Percentiles rank a stretch among this genome's conserved stretches.
These are phyloP conservation scores for Blastobotrys indianensis DNA, from an alignment of 1,139 yeast genomes.

Conservation along the genomic window DNA sequence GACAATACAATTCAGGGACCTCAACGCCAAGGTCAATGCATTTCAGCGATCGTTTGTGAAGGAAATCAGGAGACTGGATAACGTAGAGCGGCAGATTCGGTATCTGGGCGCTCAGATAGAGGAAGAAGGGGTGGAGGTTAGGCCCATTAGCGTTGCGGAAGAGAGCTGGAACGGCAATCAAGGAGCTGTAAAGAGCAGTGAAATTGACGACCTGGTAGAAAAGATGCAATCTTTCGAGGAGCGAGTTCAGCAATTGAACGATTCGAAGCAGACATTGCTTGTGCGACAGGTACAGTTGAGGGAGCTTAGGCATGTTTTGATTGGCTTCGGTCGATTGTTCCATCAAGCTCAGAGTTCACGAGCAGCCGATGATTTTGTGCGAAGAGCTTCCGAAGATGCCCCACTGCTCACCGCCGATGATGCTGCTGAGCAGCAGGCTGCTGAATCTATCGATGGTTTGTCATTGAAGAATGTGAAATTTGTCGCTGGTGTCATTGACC, in stretches of 20 bases:
- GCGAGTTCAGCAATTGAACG: conserved; percentile 50
- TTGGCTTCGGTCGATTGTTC: conserved; percentile 57
- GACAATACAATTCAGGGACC: conserved; percentile 78
- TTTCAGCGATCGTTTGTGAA: conserved; percentile 84
- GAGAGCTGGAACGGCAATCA: neutral
- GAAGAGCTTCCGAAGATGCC: conserved; percentile 26
- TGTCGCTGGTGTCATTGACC: conserved; percentile 77
- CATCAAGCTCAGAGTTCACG: conserved; percentile 26
- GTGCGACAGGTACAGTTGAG: conserved; percentile 50
- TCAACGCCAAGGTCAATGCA: conserved; percentile 68
- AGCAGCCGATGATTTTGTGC: conserved; percentile 23
- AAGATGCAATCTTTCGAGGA: conserved; percentile 59
- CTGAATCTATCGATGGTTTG: conserved; percentile 17
- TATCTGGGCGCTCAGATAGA: conserved; percentile 21
- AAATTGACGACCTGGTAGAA: conserved; percentile 69
- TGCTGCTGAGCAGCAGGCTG: conserved; percentile 16
- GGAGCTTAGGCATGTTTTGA: conserved; percentile 64
- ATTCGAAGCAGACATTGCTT: conserved; percentile 50
- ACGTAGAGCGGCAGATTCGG: conserved; percentile 52
- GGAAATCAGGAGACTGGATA: conserved; percentile 67
- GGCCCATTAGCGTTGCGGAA: conserved; percentile 22
- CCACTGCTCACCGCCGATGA: conserved; percentile 29
- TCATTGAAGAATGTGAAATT: conserved; percentile 44
- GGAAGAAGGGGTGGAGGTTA: conserved; percentile 26
- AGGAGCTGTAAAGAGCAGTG: conserved; percentile 35